A percentile compares a stretch with the other conserved stretches of the same genome.
These are phyloP conservation scores for Pseudopyricularia javanii DNA, from an alignment of 2,329 filamentous ascomycete genomes.

Conservation along the genomic window DNA sequence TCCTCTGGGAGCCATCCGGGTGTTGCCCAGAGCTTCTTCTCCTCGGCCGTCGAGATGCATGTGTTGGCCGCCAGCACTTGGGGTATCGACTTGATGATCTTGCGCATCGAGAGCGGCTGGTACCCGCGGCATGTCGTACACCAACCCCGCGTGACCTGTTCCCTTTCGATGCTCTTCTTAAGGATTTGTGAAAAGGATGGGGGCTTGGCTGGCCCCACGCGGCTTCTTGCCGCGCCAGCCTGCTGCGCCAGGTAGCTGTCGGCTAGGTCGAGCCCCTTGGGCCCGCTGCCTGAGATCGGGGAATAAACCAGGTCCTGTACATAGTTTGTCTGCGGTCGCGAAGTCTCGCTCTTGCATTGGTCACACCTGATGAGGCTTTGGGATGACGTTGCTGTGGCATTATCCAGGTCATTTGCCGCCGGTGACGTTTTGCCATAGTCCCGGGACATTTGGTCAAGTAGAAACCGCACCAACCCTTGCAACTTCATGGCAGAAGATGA, in stretches of 20 bases:
- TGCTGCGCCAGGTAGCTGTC: slow-evolving; percentile 22
- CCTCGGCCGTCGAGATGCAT: slow-evolving; percentile 51
- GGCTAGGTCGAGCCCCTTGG: not conserved
- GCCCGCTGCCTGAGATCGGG: not conserved
- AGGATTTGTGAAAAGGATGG: slow-evolving; percentile 70
- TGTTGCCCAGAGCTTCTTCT: slow-evolving; percentile 73
- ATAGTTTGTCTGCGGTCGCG: slow-evolving; percentile 64
- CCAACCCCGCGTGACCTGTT: slow-evolving; percentile 84
- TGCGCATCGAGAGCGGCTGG: slow-evolving; percentile 73
- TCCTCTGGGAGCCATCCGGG: slow-evolving; percentile 89
- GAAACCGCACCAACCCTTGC: slow-evolving; percentile 74
- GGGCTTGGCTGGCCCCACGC: not conserved
- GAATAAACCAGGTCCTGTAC: slow-evolving; percentile 75
- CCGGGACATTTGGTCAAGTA: slow-evolving; percentile 67
- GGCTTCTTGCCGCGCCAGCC: slow-evolving; percentile 23
- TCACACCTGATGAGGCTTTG: slow-evolving; percentile 70
- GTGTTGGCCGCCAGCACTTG: slow-evolving; percentile 84
- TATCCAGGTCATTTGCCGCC: slow-evolving; percentile 54
- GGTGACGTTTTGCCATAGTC: slow-evolving; percentile 62
- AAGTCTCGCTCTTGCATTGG: slow-evolving; percentile 78
- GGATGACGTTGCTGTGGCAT: slow-evolving; percentile 57
- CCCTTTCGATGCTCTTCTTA: slow-evolving; percentile 84
- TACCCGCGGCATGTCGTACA: slow-evolving; percentile 86
- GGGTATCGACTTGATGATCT: slow-evolving; percentile 71
- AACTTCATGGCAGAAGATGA: slow-evolving; percentile 45